Evolutionary conservation across 768 basidiomycete species (phyloP), one percentile per base, ranked within the genome.

Genomic region (Mycena alexandri): DNA sequence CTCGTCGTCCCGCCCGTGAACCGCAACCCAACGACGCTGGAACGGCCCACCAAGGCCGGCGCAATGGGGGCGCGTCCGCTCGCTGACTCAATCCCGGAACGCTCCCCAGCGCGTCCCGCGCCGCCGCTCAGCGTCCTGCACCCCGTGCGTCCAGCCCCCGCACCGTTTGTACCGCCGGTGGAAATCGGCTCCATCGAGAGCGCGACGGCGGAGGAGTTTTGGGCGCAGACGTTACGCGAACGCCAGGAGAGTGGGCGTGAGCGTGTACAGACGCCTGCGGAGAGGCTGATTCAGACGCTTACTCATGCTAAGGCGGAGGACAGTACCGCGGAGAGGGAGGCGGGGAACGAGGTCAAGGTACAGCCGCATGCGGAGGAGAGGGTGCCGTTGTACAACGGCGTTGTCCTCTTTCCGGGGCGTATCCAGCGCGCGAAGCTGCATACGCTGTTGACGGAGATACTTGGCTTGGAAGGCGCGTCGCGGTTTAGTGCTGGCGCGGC

Each of bases 331-430:
- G 42, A 57, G 21, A n/a, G n/a, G n/a, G 19, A 22, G 25, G 42
- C 22, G 3, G 52, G 21, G 14, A 16, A n/a, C 2, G 55, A 53
- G 10, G 21, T 29, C 9, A 47, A 43, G 10, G 38, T 52, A 17
- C 36, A 67, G 33, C 59, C 69, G 19, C 65, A 80, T 21, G 75
- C 82, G 12, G 58, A 61, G 22, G 73, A 73, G 29, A 74, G 73
- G 43, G 71, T 91, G n/a, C 93, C 93, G 6, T 73, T 90, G 22
- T 94, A 93, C 74, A 89, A 94, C 71, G 87, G 89, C 3, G 65
- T 87, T 22, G 47, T 89, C 1, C 77, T 93, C 59, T 93, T 94
- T 72, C 92, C 92, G 2, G 83, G 81, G 43, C 80, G 79, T 33
- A 70, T 81, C 0, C 91, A 93, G 68, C 88, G 93, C 29, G 85